A percentile compares a stretch with the other conserved stretches of the same genome.
Evolutionary conservation across 139 green algal species (phyloP).

Genomic region (Tetraselmis striata): DNA sequence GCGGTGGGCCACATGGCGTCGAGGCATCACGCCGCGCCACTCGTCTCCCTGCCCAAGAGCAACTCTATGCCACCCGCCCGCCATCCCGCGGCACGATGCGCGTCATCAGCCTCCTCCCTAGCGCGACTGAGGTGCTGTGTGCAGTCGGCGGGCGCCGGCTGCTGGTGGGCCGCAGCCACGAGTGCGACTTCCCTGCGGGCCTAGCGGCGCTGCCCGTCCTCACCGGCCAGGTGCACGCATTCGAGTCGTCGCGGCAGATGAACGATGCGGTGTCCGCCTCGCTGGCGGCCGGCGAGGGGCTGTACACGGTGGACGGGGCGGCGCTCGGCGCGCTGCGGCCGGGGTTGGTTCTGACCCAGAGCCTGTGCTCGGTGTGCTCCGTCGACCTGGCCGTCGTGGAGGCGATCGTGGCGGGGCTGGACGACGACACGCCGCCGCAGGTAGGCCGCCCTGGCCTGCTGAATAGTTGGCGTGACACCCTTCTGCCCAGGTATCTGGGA

Average conservation of each 20-base stretch:
- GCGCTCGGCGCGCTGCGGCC: slow-evolving; percentile 35
- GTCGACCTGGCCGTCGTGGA: slow-evolving; percentile 55
- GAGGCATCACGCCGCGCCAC: too few species aligned
- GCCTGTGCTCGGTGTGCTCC: slow-evolving; percentile 54
- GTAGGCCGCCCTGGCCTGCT: too few species aligned
- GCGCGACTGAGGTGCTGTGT: slow-evolving; percentile 60
- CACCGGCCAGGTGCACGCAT: slow-evolving; percentile 48
- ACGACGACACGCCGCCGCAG: too few species aligned
- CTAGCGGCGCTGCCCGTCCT: slow-evolving; percentile 34
- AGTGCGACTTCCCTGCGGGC: slow-evolving; percentile 60
- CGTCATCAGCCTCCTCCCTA: slow-evolving; percentile 62
- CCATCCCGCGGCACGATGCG: too few species aligned
- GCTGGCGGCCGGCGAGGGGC: slow-evolving; percentile 34
- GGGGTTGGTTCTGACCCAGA: slow-evolving; percentile 64
- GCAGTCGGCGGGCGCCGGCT: slow-evolving; percentile 23
- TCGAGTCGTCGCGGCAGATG: slow-evolving; percentile 39
- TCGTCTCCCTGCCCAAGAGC: too few species aligned
- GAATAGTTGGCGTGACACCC: too few species aligned
- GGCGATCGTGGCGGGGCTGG: slow-evolving; percentile 19
- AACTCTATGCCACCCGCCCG: too few species aligned
- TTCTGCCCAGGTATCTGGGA: too few species aligned
- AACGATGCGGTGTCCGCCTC: slow-evolving; percentile 23
- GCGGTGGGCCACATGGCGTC: too few species aligned
- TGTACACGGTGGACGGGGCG: slow-evolving; percentile 48
- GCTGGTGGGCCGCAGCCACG: slow-evolving; percentile 29